A percentile compares a stretch with the other conserved stretches of the same genome.
Evolutionary conservation across 169 alveolate species (phyloP).

Genomic region (Cryptosporidium sp.): DNA sequence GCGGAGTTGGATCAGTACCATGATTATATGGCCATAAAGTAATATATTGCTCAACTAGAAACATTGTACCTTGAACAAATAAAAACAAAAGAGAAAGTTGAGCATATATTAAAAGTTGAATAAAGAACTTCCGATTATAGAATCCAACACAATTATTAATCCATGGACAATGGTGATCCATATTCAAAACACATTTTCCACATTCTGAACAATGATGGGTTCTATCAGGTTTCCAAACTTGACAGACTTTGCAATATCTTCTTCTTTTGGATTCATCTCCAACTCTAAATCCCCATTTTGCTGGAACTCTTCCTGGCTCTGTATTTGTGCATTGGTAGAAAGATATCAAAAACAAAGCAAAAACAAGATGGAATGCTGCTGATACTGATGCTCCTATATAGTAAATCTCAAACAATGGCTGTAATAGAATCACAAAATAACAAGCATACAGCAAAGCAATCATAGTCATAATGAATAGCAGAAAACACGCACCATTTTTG

Average conservation of each 20-base stretch:
- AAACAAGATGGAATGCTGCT: conserved; percentile 55
- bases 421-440: conserved; percentile 33
- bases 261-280: conserved; percentile 97
- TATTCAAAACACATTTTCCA: conserved; percentile 94
- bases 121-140: conserved; percentile 95
- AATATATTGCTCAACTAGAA: conserved; percentile 54
- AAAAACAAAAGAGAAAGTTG: conserved; percentile 79
- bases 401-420: conserved; percentile 58
- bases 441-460: conserved; percentile 44
- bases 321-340: conserved; percentile 87
- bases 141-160: conserved; percentile 97
- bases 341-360: conserved; percentile 47
- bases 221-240: conserved; percentile 98
- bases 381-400: conserved; percentile 67
- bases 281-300: conserved; percentile 96
- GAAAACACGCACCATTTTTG: conserved; percentile 62
- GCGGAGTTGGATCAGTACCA: conserved; percentile 65
- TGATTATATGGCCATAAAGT: conserved; percentile 67
- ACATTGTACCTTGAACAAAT: conserved; percentile 51
- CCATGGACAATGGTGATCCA: conserved; percentile 99
- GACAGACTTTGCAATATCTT: conserved; percentile 95
- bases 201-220: conserved; percentile 98
- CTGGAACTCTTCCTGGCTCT: conserved; percentile 96
- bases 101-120: conserved; percentile 92
- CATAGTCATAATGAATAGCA: conserved; percentile 52